A percentile compares a stretch with the other conserved stretches of the same genome.
phyloP scores from a whole-genome alignment of 2,329 filamentous ascomycete species.

The Dactylellina parvicollis region DNA sequence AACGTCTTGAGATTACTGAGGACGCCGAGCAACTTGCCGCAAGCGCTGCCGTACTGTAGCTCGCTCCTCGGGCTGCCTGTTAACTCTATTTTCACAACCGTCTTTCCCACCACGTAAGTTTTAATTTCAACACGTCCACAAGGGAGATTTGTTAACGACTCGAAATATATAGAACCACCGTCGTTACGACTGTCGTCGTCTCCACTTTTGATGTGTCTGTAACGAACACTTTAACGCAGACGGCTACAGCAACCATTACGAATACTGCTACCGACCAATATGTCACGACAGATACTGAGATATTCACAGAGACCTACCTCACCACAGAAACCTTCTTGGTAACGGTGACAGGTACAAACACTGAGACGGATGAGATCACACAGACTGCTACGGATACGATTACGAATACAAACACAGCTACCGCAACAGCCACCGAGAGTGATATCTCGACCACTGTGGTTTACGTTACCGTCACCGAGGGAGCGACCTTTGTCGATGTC shows the following conservation, averaged over 20 bases:
- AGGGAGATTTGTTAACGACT: background rate
- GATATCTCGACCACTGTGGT: slow-evolving; percentile 18
- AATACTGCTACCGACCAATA: slow-evolving; percentile 13
- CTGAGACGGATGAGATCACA: background rate
- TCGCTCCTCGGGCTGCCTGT: background rate
- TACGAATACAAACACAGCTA: slow-evolving; percentile 12
- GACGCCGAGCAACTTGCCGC: slow-evolving; percentile 9
- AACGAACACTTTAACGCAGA: slow-evolving; percentile 16
- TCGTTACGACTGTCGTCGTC: slow-evolving; percentile 12
- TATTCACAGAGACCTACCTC: slow-evolving; percentile 12
- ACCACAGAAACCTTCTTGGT: background rate
- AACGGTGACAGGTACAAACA: slow-evolving; percentile 15
- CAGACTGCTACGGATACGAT: slow-evolving; percentile 6
- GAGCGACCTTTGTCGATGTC: background rate
- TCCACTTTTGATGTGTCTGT: background rate
- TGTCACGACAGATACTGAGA: background rate
- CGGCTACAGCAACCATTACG: background rate
- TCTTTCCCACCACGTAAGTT: slow-evolving; percentile 15
- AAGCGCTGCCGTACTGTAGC: slow-evolving; percentile 28
- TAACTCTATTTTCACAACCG: slow-evolving; percentile 1
- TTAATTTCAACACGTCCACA: background rate
- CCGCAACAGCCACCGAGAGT: background rate
- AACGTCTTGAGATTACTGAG: slow-evolving; percentile 25
- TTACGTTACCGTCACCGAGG: slow-evolving; percentile 3
- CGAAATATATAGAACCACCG: background rate